Conservation (phyloP, 208 protist genomes). For the Trypanosomatidae sp. region DNA sequence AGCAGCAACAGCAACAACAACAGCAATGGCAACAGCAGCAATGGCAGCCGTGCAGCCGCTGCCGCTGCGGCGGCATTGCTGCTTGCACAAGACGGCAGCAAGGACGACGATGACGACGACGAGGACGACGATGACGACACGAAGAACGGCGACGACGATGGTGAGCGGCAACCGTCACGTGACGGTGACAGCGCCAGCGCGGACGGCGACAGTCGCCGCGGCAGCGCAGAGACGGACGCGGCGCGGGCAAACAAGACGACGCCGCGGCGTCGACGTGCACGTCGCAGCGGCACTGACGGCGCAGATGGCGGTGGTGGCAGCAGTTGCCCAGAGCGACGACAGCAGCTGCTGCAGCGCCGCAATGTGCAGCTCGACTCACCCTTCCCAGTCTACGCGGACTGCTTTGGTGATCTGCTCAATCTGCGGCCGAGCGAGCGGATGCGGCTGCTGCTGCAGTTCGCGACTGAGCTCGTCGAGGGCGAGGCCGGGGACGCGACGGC, state of each 20-base stretch:
- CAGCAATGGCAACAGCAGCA: not conserved
- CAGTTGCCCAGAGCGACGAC: slow-evolving; percentile 20
- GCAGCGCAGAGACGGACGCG: no score
- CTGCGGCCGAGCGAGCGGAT: slow-evolving; percentile 45
- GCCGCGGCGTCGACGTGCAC: not conserved
- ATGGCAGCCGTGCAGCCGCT: not conserved
- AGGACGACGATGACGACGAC: no score
- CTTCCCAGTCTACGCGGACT: slow-evolving; percentile 76
- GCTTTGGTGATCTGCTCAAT: slow-evolving; percentile 69
- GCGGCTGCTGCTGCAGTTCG: slow-evolving; percentile 68
- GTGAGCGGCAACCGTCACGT: not conserved
- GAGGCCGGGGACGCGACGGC: not conserved
- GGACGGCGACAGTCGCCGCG: not conserved
- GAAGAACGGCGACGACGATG: not conserved
- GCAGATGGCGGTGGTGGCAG: no score
- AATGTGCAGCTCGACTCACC: slow-evolving; percentile 77
- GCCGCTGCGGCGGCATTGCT: not conserved
- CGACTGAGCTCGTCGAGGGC: slow-evolving; percentile 58
- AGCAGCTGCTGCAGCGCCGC: slow-evolving; percentile 54
- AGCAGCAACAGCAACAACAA: slow-evolving; percentile 2
- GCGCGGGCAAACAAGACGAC: no score
- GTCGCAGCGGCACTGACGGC: no score
- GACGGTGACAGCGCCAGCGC: not conserved
- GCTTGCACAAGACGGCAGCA: not conserved
- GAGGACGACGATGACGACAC: no score